phyloP scores from a whole-genome alignment of 192 early-diverging fungal species.

The Gaertneriomyces semiglobifer region DNA sequence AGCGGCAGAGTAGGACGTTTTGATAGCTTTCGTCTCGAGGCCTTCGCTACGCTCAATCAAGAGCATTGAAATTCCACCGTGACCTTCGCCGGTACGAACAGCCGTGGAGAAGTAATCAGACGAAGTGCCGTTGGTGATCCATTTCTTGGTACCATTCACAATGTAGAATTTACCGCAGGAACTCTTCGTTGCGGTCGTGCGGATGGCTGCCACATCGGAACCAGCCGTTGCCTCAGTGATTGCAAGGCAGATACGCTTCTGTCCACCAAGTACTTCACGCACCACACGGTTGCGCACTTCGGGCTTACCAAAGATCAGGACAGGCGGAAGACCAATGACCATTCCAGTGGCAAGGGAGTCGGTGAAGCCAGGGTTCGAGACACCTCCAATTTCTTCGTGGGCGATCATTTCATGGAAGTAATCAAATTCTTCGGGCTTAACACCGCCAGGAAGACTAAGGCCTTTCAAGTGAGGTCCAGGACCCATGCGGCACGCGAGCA shows the following conservation, averaged over 20 bases:
- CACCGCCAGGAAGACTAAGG: conserved; percentile 36
- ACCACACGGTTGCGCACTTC: conserved; percentile 34
- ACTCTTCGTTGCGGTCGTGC: conserved; percentile 44
- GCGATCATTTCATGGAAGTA: conserved; percentile 53
- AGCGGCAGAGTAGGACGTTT: conserved; percentile 61
- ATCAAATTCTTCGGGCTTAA: conserved; percentile 52
- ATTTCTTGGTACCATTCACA: conserved; percentile 56
- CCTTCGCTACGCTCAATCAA: conserved; percentile 61
- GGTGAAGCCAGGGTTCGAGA: conserved; percentile 36
- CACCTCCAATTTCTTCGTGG: conserved; percentile 39
- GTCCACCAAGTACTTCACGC: conserved; percentile 33
- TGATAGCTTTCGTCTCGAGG: conserved; percentile 61
- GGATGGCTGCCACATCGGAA: conserved; percentile 45
- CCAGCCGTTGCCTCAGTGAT: conserved; percentile 43
- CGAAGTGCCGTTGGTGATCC: conserved; percentile 37
- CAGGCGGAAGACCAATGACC: conserved; percentile 44
- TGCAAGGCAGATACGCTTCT: conserved; percentile 46
- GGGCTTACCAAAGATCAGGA: conserved; percentile 38
- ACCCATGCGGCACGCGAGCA: conserved; percentile 39
- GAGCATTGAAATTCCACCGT: conserved; percentile 62
- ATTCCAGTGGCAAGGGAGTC: conserved; percentile 36
- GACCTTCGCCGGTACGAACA: conserved; percentile 44
- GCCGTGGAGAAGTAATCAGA: conserved; percentile 56
- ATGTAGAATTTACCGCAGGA: conserved; percentile 33
- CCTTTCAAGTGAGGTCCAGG: conserved; percentile 46